Conservation (phyloP, 2,329 filamentous ascomycete genomes). For the Alternaria angustiovoidea region DNA sequence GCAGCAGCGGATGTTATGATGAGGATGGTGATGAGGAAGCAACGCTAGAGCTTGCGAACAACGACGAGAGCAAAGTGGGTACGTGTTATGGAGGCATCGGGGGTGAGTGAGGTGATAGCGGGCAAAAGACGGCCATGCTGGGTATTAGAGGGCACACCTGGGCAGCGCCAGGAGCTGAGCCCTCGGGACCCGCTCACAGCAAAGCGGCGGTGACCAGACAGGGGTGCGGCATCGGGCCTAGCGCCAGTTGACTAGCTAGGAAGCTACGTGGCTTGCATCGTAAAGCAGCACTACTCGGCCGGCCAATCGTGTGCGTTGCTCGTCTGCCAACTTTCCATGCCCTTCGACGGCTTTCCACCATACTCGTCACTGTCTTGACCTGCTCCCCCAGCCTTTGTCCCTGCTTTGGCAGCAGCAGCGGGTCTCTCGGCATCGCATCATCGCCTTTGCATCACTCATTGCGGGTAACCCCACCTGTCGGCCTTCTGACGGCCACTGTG, state of each 20-base stretch:
- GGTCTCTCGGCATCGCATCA: not conserved
- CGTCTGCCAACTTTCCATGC: conserved; percentile 26
- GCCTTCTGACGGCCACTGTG: not conserved
- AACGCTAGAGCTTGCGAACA: conserved; percentile 40
- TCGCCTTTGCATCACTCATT: conserved; percentile 1
- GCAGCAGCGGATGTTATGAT: conserved; percentile 16
- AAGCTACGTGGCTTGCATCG: conserved; percentile 22
- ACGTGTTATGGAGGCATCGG: conserved; percentile 43
- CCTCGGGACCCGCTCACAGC: conserved; percentile 14
- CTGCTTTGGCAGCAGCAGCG: not conserved
- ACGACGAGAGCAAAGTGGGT: conserved; percentile 33
- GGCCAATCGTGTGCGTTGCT: conserved; percentile 21
- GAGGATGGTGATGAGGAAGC: conserved; percentile 12
- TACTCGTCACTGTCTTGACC: not conserved
- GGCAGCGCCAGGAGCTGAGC: conserved; percentile 13
- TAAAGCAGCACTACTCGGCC: conserved; percentile 20
- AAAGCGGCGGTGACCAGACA: conserved; percentile 26
- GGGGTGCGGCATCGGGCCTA: conserved; percentile 10
- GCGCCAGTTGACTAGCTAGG: not conserved
- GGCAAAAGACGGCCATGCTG: conserved; percentile 27
- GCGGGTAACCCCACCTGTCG: not conserved
- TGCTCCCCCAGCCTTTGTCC: conserved; percentile 9
- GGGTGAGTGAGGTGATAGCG: conserved; percentile 34
- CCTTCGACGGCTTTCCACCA: conserved; percentile 20
- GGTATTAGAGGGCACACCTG: conserved; percentile 22